Evolutionary conservation across 2,329 filamentous ascomycete species (phyloP).

Genomic region (Coniella lustricola): DNA sequence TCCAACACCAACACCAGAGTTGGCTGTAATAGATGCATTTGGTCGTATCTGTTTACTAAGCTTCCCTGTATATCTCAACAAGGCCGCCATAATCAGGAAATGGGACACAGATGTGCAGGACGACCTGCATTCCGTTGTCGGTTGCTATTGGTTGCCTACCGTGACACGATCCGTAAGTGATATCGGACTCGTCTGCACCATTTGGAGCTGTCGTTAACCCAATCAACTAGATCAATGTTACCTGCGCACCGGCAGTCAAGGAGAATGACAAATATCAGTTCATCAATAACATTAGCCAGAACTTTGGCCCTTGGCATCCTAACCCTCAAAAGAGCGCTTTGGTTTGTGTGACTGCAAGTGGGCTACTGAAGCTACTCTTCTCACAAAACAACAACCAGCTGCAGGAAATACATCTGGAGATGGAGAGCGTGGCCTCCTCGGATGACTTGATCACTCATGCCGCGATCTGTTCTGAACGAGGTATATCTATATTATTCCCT

Average conservation of each 20-base stretch:
- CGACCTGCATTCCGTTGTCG: conserved; percentile 71
- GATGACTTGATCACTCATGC: conserved; percentile 77
- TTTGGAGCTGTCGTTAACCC: not conserved
- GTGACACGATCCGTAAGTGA: conserved; percentile 21
- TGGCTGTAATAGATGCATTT: conserved; percentile 74
- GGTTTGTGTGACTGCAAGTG: conserved; percentile 68
- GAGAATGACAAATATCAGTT: conserved; percentile 60
- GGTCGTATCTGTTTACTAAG: conserved; percentile 71
- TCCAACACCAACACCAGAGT: conserved; percentile 61
- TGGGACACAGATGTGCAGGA: conserved; percentile 63
- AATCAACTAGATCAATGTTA: conserved; percentile 34
- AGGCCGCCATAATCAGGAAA: conserved; percentile 51
- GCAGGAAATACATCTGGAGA: conserved; percentile 64
- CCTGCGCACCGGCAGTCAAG: conserved; percentile 58
- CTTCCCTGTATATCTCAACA: conserved; percentile 66
- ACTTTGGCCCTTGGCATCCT: conserved; percentile 67
- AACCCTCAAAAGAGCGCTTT: conserved; percentile 64
- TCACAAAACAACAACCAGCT: conserved; percentile 66
- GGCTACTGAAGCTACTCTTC: conserved; percentile 68
- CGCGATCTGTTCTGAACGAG: conserved; percentile 65
- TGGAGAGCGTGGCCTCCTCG: conserved; percentile 65
- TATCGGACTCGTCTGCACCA: not conserved
- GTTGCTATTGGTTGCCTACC: conserved; percentile 76
- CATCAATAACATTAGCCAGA: conserved; percentile 57
- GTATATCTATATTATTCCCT: conserved; percentile 38